Conservation (phyloP, 192 early-diverging fungal species). For the Phlyctochytrium bullatum region DNA sequence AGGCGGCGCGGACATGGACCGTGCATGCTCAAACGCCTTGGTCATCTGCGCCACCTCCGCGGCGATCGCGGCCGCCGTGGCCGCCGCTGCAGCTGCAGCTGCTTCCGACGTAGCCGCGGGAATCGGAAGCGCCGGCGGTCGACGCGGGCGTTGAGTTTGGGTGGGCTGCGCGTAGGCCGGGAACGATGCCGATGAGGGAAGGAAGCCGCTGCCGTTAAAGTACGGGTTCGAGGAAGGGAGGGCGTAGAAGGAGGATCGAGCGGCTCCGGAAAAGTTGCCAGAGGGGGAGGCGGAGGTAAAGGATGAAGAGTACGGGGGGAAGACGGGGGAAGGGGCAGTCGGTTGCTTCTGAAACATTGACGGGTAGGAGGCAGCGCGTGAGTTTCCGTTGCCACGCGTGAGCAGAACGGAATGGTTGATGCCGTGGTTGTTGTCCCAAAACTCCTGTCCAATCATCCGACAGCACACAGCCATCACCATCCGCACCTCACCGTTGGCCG, state of each 20-base stretch:
- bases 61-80: background rate
- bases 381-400: background rate
- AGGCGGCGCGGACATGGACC: background rate
- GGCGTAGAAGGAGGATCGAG: background rate
- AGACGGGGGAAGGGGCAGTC: no score
- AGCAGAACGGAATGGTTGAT: constrained; percentile 50
- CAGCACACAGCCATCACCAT: constrained; percentile 53
- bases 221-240: background rate
- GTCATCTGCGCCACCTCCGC: background rate
- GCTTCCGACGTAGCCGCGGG: background rate
- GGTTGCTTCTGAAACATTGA: no score
- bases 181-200: background rate
- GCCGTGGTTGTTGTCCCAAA: constrained; percentile 95
- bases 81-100: background rate
- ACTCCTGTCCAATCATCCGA: constrained; percentile 64
- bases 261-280: background rate
- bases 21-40: background rate
- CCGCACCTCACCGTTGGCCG: constrained; percentile 2
- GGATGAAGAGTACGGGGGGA: no score
- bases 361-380: background rate
- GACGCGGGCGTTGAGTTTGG: no score
- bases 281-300: background rate
- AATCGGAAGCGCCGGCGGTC: background rate
- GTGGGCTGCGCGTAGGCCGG: no score
- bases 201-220: background rate